Evolutionary conservation across 1,284 basidiomycete species (phyloP), one percentile per base, ranked within the genome.

Genomic region (Moesziomyces antarcticus): DNA sequence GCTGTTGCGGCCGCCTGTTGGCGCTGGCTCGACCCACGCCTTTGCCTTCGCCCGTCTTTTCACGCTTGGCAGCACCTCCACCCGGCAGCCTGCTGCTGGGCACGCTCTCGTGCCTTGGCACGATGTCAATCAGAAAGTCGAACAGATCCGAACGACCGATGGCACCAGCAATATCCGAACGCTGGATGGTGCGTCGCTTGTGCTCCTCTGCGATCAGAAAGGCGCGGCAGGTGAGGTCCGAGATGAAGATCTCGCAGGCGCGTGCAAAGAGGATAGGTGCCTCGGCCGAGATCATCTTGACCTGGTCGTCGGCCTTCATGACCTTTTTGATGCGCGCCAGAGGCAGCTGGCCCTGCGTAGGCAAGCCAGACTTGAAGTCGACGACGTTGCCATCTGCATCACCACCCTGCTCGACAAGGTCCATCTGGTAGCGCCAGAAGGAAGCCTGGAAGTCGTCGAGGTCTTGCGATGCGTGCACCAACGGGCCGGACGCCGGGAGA

Each of bases 221-320:
- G 0, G 83, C 81, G 2, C 82, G 75, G 43, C 78, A 81, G 6
- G 83, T 84, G 30, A 83, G 66, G 48, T 84, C 83, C 5, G 82
- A 78, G 55, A 84, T 83, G 51, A 84, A 83, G 49, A 84, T 83
- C 62, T 84, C 83, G 59, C 83, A 84, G 3, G 81, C 82, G 24
- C 82, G 50, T 3, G 82, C 82, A 50, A 84, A 79, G 7, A 84
- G 51, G 49, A 84, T 82, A 9, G 81, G 80, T 30, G 82, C 82
- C 48, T 84, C 83, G 9, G 82, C 80, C 2, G 82, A 82, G 46
- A 84, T 83, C 80, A 83, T 82, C 78, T 82, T 82, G 58, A 84
- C 80, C 46, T 82, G 77, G 40, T 81, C 80, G 56, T 84, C 80
- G 22, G 75, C 76, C 66, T 84, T 84, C 82, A 84, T 83, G 45